Evolutionary conservation across 805 yeast species (phyloP).

Genomic region (Cyberlindnera suaveolens): DNA sequence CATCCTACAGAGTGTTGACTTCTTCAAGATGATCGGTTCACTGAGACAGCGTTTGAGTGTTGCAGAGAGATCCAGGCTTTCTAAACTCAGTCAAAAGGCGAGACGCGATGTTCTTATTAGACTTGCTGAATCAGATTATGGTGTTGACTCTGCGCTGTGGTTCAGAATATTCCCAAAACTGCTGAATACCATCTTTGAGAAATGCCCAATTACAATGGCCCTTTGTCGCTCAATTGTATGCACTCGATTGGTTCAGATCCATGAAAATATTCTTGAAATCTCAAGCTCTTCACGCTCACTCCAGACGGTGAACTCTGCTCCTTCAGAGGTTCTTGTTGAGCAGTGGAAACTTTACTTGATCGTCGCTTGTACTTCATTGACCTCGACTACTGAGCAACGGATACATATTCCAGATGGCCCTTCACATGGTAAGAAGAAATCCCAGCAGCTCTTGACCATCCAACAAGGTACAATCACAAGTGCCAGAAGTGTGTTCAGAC

Average conservation of each 20-base stretch:
- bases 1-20: slow-evolving; percentile 65
- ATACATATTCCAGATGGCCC: slow-evolving; percentile 50
- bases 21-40: slow-evolving; percentile 51
- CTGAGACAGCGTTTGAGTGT: slow-evolving; percentile 47
- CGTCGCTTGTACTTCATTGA: slow-evolving; percentile 86
- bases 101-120: slow-evolving; percentile 64
- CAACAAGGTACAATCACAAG: slow-evolving; percentile 92
- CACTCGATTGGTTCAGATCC: slow-evolving; percentile 79
- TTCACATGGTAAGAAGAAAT: slow-evolving; percentile 66
- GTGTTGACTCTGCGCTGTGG: slow-evolving; percentile 97
- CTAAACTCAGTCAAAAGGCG: slow-evolving; percentile 50
- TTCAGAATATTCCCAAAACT: slow-evolving; percentile 78
- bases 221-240: slow-evolving; percentile 88
- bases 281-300: slow-evolving; percentile 34
- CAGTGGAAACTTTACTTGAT: slow-evolving; percentile 88
- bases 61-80: slow-evolving; percentile 71
- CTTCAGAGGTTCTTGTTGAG: slow-evolving; percentile 67
- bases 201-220: slow-evolving; percentile 91
- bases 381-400: slow-evolving; percentile 84
- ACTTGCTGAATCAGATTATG: slow-evolving; percentile 86
- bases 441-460: slow-evolving; percentile 71
- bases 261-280: slow-evolving; percentile 55
- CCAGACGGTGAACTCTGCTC: slow-evolving; percentile 29
- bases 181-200: slow-evolving; percentile 62
- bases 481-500: slow-evolving; percentile 80